Conservation (phyloP, 306 rosid species). For the Lablab purpureus region DNA sequence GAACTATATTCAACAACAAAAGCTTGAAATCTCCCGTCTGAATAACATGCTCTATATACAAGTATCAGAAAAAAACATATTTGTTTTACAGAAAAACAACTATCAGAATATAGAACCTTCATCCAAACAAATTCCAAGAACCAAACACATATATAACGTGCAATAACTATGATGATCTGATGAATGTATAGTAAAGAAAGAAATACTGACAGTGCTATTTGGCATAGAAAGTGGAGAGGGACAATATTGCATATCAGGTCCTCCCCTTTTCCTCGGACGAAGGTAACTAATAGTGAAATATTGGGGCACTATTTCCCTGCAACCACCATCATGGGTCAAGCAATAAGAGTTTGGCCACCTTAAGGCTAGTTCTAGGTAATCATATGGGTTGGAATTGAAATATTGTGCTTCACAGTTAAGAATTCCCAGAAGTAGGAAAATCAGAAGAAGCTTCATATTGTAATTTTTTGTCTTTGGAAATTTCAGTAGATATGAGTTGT, state of each 20-base stretch:
- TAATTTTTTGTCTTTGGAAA: background rate
- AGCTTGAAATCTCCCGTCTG: background rate
- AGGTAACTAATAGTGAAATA: slow-evolving; percentile 13
- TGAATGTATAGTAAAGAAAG: background rate
- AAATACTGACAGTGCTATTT: slow-evolving; percentile 20
- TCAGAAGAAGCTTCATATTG: background rate
- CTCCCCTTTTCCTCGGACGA: slow-evolving; percentile 15
- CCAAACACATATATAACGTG: background rate
- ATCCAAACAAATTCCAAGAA: background rate
- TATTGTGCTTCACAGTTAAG: background rate
- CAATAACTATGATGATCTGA: background rate
- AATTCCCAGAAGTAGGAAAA: background rate
- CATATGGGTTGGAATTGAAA: background rate
- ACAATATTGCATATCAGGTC: slow-evolving; percentile 1
- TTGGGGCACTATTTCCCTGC: slow-evolving; percentile 12
- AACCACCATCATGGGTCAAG: slow-evolving; percentile 15
- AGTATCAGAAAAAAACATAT: background rate
- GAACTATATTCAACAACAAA: background rate
- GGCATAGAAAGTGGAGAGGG: background rate
- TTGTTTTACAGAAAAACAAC: no score
- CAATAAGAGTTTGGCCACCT: slow-evolving; percentile 18
- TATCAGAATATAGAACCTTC: no score
- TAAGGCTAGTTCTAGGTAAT: background rate
- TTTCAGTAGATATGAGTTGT: background rate
- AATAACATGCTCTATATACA: background rate